Evolutionary conservation across 805 yeast genomes (phyloP).

Genomic region (Torulaspora delbrueckii): DNA sequence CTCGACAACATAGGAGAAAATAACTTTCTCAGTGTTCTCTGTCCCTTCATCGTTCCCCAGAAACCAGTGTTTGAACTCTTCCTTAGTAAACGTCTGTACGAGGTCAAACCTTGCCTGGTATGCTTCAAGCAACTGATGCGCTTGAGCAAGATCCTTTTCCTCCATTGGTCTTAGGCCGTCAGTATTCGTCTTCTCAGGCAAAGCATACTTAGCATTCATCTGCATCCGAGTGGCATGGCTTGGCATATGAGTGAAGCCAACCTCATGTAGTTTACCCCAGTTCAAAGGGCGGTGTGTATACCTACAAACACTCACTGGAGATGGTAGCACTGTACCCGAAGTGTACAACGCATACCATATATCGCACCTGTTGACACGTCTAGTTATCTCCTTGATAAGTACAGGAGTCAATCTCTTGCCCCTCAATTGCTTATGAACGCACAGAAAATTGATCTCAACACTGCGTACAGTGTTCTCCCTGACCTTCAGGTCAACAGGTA

Average conservation of each 20-base stretch:
- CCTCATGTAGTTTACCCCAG: slow-evolving; percentile 85
- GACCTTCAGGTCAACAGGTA: slow-evolving; percentile 67
- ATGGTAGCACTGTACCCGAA: slow-evolving; percentile 85
- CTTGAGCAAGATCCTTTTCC: slow-evolving; percentile 58
- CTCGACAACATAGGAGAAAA: slow-evolving; percentile 73
- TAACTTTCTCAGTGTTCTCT: slow-evolving; percentile 40
- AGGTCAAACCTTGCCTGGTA: slow-evolving; percentile 72
- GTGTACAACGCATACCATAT: slow-evolving; percentile 97
- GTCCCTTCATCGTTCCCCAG: slow-evolving; percentile 46
- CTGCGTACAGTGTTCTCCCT: slow-evolving; percentile 52
- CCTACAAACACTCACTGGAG: slow-evolving; percentile 84
- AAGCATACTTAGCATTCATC: slow-evolving; percentile 64
- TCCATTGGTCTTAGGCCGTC: slow-evolving; percentile 51
- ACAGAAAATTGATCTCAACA: slow-evolving; percentile 88
- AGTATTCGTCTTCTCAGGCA: slow-evolving; percentile 50
- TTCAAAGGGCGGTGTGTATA: slow-evolving; percentile 92
- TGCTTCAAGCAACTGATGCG: slow-evolving; percentile 50
- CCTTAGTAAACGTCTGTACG: slow-evolving; percentile 57
- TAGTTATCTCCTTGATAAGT: slow-evolving; percentile 86
- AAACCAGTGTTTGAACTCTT: slow-evolving; percentile 73
- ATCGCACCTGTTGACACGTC: slow-evolving; percentile 77
- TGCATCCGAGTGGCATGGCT: slow-evolving; percentile 59
- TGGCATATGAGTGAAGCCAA: slow-evolving; percentile 84
- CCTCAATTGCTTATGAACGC: slow-evolving; percentile 90
- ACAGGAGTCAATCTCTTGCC: slow-evolving; percentile 94